Conservation (phyloP, 768 basidiomycete genomes). For the Agrocybe pediades region DNA sequence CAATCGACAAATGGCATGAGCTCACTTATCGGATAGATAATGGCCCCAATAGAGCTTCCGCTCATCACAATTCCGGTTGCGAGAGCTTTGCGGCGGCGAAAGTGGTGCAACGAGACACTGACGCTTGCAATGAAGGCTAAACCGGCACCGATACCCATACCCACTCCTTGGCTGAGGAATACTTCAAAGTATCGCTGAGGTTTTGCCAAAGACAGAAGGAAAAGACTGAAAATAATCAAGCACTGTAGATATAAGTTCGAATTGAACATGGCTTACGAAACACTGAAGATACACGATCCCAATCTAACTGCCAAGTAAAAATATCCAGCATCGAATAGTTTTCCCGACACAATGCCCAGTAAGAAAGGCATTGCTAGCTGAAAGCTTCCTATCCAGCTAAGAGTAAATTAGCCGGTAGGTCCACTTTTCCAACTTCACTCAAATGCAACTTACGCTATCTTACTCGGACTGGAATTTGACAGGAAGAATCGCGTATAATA, state of each 20-base stretch:
- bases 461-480: slow-evolving; percentile 31
- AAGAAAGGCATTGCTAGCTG: slow-evolving; percentile 43
- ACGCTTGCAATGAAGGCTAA: slow-evolving; percentile 47
- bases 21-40: slow-evolving; percentile 34
- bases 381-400: slow-evolving; percentile 49
- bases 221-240: background rate
- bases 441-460: slow-evolving; percentile 33
- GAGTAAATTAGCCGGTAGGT: background rate
- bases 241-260: background rate
- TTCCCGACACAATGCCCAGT: slow-evolving; percentile 38
- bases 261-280: slow-evolving; percentile 21
- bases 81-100: slow-evolving; percentile 35
- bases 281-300: slow-evolving; percentile 16
- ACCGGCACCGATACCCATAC: slow-evolving; percentile 47
- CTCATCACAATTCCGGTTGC: slow-evolving; percentile 37
- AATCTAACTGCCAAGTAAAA: slow-evolving; percentile 30
- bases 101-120: slow-evolving; percentile 41
- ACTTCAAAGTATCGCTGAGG: slow-evolving; percentile 17
- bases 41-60: slow-evolving; percentile 38
- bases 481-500: slow-evolving; percentile 40
- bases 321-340: slow-evolving; percentile 46
- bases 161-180: slow-evolving; percentile 57
- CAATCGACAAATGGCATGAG: background rate
- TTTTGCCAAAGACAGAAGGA: slow-evolving; percentile 18
- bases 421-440: background rate